A percentile compares a stretch with the other conserved stretches of the same genome.
Evolutionary conservation across 2,329 filamentous ascomycete species (phyloP).

Genomic region (Scytalidium sp.): DNA sequence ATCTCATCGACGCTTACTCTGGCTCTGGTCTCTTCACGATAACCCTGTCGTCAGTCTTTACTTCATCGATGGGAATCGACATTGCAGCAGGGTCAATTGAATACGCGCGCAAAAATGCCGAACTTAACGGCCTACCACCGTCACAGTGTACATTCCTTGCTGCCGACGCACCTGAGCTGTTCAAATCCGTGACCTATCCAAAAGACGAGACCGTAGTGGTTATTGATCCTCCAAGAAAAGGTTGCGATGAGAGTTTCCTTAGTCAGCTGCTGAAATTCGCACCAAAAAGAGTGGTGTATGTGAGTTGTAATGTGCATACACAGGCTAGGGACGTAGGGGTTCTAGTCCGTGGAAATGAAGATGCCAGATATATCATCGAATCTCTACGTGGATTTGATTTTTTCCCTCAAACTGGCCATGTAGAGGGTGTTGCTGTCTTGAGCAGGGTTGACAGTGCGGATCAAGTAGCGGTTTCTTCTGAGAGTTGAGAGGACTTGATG

Average conservation of each 20-base stretch:
- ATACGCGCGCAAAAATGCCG: conserved; percentile 76
- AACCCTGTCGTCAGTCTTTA: conserved; percentile 81
- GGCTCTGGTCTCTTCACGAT: conserved; percentile 97
- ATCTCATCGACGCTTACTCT: conserved; percentile 96
- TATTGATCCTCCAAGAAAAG: conserved; percentile 94
- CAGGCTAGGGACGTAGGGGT: conserved; percentile 92
- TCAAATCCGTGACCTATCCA: conserved; percentile 71
- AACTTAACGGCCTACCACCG: conserved; percentile 65
- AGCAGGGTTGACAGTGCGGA: conserved; percentile 60
- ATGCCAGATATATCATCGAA: conserved; percentile 75
- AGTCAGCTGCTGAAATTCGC: conserved; percentile 74
- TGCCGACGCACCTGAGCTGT: conserved; percentile 81
- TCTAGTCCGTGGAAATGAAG: conserved; percentile 67
- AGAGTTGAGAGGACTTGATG: too few species aligned
- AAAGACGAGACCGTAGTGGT: conserved; percentile 87
- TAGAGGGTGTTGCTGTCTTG: conserved; percentile 65
- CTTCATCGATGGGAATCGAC: conserved; percentile 85
- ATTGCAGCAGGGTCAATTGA: conserved; percentile 76
- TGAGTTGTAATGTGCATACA: conserved; percentile 97
- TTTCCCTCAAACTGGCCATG: conserved; percentile 82
- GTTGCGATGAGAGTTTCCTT: conserved; percentile 84
- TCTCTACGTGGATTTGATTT: conserved; percentile 93
- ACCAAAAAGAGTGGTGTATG: conserved; percentile 82
- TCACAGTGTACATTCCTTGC: conserved; percentile 80
- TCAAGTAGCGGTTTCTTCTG: too few species aligned